A percentile compares a stretch with the other conserved stretches of the same genome.
phyloP scores from a whole-genome alignment of 352 stramenopile genomes.

The Phytophthora citrophthora region DNA sequence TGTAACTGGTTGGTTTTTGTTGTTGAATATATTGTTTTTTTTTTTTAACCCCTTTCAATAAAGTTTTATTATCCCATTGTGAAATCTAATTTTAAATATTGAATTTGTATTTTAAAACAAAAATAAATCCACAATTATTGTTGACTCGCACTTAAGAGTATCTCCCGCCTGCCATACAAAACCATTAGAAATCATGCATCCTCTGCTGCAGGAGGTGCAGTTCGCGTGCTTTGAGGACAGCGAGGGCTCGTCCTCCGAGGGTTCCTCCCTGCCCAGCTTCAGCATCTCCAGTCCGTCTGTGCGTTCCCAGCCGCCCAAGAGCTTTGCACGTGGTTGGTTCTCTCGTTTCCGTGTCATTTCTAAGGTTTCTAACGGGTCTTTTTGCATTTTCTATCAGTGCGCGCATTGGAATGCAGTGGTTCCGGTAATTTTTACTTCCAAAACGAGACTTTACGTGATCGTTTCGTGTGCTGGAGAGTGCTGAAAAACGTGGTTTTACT shows the following conservation, averaged over 20 bases:
- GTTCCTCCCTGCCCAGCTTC: conserved; percentile 34
- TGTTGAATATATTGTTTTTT: no score
- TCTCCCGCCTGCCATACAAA: conserved; percentile 14
- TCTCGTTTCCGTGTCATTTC: conserved; percentile 4
- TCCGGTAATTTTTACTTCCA: conserved; percentile 81
- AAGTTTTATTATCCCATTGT: no score
- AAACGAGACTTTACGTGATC: conserved; percentile 67
- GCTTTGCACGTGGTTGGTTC: conserved; percentile 52
- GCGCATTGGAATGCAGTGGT: conserved; percentile 67
- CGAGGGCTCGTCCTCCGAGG: conserved; percentile 31
- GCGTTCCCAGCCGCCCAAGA: conserved; percentile 56
- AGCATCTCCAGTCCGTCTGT: conserved; percentile 39
- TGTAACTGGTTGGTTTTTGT: no score
- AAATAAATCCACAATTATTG: no score
- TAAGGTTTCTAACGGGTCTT: conserved; percentile 2
- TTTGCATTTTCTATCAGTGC: conserved; percentile 41
- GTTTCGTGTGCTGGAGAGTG: conserved; percentile 78
- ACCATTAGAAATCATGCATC: conserved; percentile 24
- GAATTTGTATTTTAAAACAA: no score
- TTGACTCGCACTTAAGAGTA: conserved; percentile 8
- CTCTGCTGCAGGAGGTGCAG: conserved; percentile 68
- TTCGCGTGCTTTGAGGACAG: conserved; percentile 81
- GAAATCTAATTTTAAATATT: no score
- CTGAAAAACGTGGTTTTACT: conserved; percentile 78
- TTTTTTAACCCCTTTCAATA: no score